Evolutionary conservation across 2,329 filamentous ascomycete genomes (phyloP).

Genomic region (Ciborinia camelliae): DNA sequence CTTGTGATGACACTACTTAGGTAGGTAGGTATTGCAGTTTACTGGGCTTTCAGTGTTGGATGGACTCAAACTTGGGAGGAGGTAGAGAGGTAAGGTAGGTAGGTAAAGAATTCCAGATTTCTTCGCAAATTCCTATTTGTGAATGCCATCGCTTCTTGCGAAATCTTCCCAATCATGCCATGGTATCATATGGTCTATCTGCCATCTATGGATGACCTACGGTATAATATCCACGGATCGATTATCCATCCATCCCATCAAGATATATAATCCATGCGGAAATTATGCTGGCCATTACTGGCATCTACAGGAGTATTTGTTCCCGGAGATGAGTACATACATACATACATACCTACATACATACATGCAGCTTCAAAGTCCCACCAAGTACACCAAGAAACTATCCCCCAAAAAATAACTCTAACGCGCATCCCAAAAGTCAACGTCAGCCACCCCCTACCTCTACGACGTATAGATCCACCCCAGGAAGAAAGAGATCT

Average conservation of each 20-base stretch:
- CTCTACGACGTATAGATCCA: neutral
- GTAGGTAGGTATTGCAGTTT: neutral
- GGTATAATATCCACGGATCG: neutral
- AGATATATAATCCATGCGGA: neutral
- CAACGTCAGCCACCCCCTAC: neutral
- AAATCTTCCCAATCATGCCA: neutral
- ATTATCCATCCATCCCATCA: neutral
- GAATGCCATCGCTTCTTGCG: neutral
- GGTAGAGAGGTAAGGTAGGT: too few relatives aligned
- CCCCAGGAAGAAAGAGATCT: slow-evolving; percentile 1
- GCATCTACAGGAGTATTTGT: neutral
- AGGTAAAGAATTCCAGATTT: too few relatives aligned
- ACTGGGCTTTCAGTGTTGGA: too few relatives aligned
- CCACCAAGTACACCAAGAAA: neutral
- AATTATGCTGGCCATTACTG: neutral
- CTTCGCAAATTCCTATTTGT: neutral
- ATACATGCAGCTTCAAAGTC: neutral
- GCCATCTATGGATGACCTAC: neutral
- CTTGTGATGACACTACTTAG: too few relatives aligned
- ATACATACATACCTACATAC: neutral
- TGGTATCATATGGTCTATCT: neutral
- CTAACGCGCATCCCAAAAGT: neutral
- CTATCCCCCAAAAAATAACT: neutral
- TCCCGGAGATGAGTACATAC: neutral
- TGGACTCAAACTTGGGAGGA: too few relatives aligned